A percentile compares a stretch with the other conserved stretches of the same genome.
Evolutionary conservation across 139 green algal species (phyloP).

Genomic region (Chlorella sp.): DNA sequence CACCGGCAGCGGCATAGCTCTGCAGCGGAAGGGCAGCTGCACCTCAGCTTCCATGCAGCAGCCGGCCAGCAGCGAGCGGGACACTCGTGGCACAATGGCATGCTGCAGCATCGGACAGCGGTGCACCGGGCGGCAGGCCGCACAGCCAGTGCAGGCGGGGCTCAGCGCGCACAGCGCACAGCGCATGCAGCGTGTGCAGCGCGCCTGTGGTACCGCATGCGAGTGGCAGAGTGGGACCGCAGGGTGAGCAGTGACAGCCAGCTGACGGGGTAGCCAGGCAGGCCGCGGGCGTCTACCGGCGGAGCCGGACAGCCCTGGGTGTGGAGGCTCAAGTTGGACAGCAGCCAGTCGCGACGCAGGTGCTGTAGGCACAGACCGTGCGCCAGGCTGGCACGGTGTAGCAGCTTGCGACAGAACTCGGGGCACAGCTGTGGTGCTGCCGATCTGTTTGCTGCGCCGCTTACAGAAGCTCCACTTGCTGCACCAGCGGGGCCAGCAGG

Average conservation of each 20-base stretch:
- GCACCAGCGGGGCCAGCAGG: neutral
- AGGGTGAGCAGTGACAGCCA: neutral
- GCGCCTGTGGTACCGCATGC: neutral
- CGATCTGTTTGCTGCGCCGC: no score
- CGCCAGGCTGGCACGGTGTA: neutral
- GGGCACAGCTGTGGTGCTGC: no score
- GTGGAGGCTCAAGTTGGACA: neutral
- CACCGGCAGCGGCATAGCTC: neutral
- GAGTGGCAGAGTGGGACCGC: no score
- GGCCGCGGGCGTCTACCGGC: neutral
- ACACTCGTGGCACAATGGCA: no score
- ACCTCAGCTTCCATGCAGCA: no score
- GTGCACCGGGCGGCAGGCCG: no score
- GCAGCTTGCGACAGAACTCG: neutral
- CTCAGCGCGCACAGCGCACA: no score
- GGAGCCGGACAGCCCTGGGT: no score
- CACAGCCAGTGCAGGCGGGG: no score
- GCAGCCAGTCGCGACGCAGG: neutral
- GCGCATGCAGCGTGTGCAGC: neutral
- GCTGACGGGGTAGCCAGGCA: neutral
- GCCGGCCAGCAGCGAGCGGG: no score
- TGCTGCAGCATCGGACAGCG: no score
- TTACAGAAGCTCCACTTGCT: no score
- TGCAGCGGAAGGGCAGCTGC: neutral
- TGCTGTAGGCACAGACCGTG: neutral